Percentiles rank a stretch among this genome's conserved stretches.
Conservation (phyloP, 441 rosid species). For the Brassica hybrid region DNA sequence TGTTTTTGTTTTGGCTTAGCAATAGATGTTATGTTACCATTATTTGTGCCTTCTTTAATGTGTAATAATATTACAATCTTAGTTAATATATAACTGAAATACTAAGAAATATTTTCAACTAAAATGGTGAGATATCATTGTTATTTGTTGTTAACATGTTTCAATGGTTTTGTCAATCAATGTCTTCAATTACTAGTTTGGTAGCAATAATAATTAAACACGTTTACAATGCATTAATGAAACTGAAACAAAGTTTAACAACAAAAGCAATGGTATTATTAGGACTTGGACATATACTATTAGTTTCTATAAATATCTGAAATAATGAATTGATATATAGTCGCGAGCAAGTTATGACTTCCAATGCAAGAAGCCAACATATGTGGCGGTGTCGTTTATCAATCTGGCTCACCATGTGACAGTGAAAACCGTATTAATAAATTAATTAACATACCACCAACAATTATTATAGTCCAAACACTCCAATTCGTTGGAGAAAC, state of each 20-base stretch:
- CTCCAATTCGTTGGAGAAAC: constrained; percentile 24
- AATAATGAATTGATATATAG: constrained; percentile 21
- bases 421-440: constrained; percentile 17
- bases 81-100: neutral
- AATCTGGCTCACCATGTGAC: constrained; percentile 26
- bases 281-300: neutral
- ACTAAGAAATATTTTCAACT: neutral
- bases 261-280: constrained; percentile 8
- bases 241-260: constrained; percentile 3
- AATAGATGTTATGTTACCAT: neutral
- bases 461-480: constrained; percentile 31
- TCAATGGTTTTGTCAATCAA: neutral
- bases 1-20: neutral
- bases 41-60: constrained; percentile 3
- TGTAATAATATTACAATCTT: neutral
- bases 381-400: constrained; percentile 24
- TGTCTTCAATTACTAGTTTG: constrained; percentile 12
- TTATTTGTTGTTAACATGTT: neutral
- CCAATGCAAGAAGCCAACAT: constrained; percentile 32
- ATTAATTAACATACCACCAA: constrained; percentile 26
- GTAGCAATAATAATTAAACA: neutral
- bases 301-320: constrained; percentile 13
- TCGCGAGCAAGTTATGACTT: constrained; percentile 27
- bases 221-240: constrained; percentile 16
- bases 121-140: neutral